These are phyloP conservation scores for Botrytis fabae DNA, from an alignment of 2,329 filamentous ascomycete genomes.

Conservation along the genomic window DNA sequence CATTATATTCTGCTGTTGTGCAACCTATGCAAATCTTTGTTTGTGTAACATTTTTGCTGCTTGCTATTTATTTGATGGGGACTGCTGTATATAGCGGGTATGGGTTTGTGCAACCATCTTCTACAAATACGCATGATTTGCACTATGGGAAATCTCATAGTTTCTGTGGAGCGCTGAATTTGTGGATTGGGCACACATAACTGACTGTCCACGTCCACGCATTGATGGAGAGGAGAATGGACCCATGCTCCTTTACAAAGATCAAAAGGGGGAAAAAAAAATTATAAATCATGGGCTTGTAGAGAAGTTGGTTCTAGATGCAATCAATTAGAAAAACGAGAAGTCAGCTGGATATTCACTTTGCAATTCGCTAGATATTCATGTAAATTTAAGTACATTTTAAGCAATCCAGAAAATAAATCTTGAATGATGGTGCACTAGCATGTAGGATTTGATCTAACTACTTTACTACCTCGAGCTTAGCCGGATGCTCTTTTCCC, in stretches of 20 bases:
- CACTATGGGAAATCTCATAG: background rate
- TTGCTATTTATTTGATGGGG: background rate
- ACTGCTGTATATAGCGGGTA: background rate
- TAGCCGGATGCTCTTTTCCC: background rate
- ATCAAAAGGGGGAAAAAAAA: background rate
- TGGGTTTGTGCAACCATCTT: background rate
- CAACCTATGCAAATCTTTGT: background rate
- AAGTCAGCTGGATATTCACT: background rate
- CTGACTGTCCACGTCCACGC: background rate
- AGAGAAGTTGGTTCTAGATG: background rate
- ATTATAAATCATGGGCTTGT: background rate
- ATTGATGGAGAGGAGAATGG: background rate
- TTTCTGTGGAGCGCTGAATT: background rate
- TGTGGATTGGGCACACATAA: background rate
- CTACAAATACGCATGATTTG: background rate
- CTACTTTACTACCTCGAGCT: conserved; percentile 10
- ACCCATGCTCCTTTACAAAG: background rate
- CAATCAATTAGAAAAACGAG: background rate
- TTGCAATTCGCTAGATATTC: background rate
- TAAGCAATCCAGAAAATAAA: background rate
- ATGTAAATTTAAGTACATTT: background rate
- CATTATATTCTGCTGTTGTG: background rate
- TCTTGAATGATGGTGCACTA: background rate
- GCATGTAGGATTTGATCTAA: background rate
- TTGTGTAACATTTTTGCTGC: background rate